Evolutionary conservation across 768 basidiomycete species (phyloP), one percentile per base, ranked within the genome.

Genomic region (Thelephora ganbajun): DNA sequence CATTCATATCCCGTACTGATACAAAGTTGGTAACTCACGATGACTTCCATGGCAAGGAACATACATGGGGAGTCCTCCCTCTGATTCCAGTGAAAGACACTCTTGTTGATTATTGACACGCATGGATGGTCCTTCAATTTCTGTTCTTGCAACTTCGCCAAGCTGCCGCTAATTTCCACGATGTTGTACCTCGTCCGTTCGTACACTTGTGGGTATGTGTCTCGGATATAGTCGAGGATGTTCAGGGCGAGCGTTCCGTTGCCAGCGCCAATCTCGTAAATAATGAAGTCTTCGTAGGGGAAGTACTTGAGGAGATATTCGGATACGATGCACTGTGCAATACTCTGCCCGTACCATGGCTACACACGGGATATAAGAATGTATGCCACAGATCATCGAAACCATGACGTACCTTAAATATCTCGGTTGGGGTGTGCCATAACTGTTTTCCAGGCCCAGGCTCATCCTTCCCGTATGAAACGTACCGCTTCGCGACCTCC

Each of bases 341-440:
- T 78, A 36, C 92, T 84, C 59, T 81, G 82, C 20, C 91, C 94
- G 58, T 94, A 99, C 75, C 83, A 88, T 11, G 94, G 96, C 94
- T 99, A 51, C 11, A 14, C 11, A 26, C 45, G 47, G 47, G 47
- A 46, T 33, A 42, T 43, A 52, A 42, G 46, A 48, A 43, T 44
- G 54, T n/a, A 20, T 26, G 11, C 34, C 46, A 34, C 23, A 35
- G 13, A 6, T 42, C 43, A 43, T 12, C 30, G 35, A 13, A 51
- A 45, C 20, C 33, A 41, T 20, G 7, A 61, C 73, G 45, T 57
- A 93, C 96, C 78, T 93, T 91, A 72, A 99, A 97, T 26, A 99
- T 64, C 59, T 98, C 96, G 0, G 91, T 94, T 0, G 96, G 96
- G 1, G 96, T 99, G 64, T 99, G 96, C 96, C 96, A 99, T 47